A percentile compares a stretch with the other conserved stretches of the same genome.
Conservation (phyloP, 2,329 filamentous ascomycete species). For the Gyromitra esculenta region DNA sequence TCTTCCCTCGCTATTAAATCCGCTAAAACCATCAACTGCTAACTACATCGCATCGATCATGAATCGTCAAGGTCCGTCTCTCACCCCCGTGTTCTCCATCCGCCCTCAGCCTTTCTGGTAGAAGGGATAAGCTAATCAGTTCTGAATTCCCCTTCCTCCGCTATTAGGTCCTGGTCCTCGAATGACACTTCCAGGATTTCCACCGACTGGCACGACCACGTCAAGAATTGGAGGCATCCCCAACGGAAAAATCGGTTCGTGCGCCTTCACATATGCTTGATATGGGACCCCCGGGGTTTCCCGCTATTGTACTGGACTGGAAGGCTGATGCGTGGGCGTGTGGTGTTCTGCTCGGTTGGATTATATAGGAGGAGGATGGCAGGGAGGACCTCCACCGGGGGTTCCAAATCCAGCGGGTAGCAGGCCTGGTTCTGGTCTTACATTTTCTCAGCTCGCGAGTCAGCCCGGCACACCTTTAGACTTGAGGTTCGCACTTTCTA, state of each 20-base stretch:
- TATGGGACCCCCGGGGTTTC: constrained; percentile 12
- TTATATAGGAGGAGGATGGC: constrained; percentile 51
- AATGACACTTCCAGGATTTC: constrained; percentile 53
- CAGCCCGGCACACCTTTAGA: constrained; percentile 55
- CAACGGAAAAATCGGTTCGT: constrained; percentile 55
- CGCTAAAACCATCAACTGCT: constrained; percentile 11
- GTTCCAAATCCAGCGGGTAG: constrained; percentile 51
- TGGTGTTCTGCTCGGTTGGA: constrained; percentile 46
- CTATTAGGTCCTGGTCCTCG: constrained; percentile 48
- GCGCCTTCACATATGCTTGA: constrained; percentile 38
- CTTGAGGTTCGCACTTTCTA: constrained; percentile 47
- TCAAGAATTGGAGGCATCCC: constrained; percentile 48
- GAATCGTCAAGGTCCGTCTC: constrained; percentile 54
- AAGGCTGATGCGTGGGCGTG: constrained; percentile 39
- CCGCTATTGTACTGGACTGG: constrained; percentile 16
- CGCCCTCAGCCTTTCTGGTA: neutral
- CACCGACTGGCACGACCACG: constrained; percentile 40
- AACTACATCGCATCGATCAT: constrained; percentile 42
- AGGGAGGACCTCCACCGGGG: constrained; percentile 53
- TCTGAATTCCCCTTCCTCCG: constrained; percentile 1
- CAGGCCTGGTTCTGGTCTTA: constrained; percentile 46
- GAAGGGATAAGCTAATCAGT: constrained; percentile 35
- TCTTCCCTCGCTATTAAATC: neutral
- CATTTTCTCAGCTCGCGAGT: constrained; percentile 54
- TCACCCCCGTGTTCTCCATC: constrained; percentile 32